Evolutionary conservation across 2,329 filamentous ascomycete genomes (phyloP), one percentile per base, ranked within the genome.

Genomic region (Aaosphaeria pasadenensis): DNA sequence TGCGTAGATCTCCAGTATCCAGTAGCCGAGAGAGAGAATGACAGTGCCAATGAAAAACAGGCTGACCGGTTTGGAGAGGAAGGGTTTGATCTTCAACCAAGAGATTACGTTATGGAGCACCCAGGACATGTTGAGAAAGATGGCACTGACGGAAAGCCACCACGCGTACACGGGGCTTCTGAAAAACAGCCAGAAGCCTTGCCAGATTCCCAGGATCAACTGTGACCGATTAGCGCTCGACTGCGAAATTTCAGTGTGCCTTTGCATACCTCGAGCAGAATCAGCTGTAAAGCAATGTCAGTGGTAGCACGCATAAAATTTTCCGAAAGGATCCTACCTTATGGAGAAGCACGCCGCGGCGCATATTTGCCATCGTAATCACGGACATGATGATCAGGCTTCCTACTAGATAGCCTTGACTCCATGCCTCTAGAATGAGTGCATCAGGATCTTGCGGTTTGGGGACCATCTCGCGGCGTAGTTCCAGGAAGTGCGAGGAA

Each of bases 1-100:
- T 38, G 82, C 81, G 49, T 82, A 82, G 9, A 86, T 84, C 62
- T 86, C 84, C 1, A 85, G 61, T 4, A 85, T 61, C 82, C 84
- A 86, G 56, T 85, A 86, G 0, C 82, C 81, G 52, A 84, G 80
- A 7, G 74, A 81, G 1, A 84, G 67, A 7, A 81, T 67, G 39
- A 86, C 74, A 0, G 79, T 84, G 39, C 72, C 70, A 44, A 86
- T 82, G 58, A 85, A 86, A 47, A 84, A 63, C 7, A 71, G 59
- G 42, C 77, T 82, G 30, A 76, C 74, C 6, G 71, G 67, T 30
- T 67, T 72, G 3, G 73, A 72, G 6, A 85, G 69, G 56, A 85
- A 85, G 0, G 83, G 83, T 45, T 76, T 78, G 52, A 80, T 83
- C 66, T 86, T 86, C 66, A 87, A 78, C 84, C 83, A 87, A 1